These are phyloP conservation scores for Globisporangium nunn DNA, from an alignment of 352 stramenopile species.

Conservation along the genomic window DNA sequence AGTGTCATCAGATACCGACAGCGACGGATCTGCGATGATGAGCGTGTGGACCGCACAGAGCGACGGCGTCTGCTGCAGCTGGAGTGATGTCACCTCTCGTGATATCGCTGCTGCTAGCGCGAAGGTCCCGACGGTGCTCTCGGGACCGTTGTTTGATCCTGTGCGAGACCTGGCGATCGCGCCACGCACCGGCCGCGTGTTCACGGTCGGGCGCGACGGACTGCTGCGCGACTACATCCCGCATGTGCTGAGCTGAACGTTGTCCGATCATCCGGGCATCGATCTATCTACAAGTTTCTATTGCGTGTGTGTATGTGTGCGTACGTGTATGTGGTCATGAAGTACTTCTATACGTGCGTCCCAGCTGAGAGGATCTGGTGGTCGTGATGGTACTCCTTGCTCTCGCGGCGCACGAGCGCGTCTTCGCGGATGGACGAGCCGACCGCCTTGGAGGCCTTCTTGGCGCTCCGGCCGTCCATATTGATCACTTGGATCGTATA, in stretches of 20 bases:
- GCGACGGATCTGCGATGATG: background rate
- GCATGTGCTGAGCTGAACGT: slow-evolving; percentile 16
- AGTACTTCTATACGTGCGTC: slow-evolving; percentile 21
- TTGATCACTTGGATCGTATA: slow-evolving; percentile 11
- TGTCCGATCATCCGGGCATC: background rate
- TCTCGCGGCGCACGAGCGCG: slow-evolving; percentile 45
- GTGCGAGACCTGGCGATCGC: slow-evolving; percentile 43
- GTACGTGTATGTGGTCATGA: no score
- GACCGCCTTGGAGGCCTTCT: slow-evolving; percentile 1
- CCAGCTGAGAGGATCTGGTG: slow-evolving; percentile 3
- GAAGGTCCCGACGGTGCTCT: slow-evolving; percentile 34
- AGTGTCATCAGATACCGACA: background rate
- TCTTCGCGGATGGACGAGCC: slow-evolving; percentile 14
- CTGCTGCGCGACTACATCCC: slow-evolving; percentile 58
- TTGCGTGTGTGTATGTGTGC: no score
- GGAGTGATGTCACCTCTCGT: slow-evolving; percentile 20
- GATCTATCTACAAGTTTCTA: slow-evolving; percentile 8
- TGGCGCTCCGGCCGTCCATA: slow-evolving; percentile 8
- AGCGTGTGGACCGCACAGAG: slow-evolving; percentile 52
- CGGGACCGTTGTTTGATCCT: slow-evolving; percentile 59
- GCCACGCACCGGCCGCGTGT: slow-evolving; percentile 28
- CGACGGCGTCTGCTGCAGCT: slow-evolving; percentile 49
- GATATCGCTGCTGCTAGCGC: background rate
- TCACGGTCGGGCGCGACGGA: slow-evolving; percentile 58
- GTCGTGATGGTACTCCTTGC: slow-evolving; percentile 39